Evolutionary conservation across 768 basidiomycete genomes (phyloP), one percentile per base, ranked within the genome.

Genomic region (Inosperma sp.): DNA sequence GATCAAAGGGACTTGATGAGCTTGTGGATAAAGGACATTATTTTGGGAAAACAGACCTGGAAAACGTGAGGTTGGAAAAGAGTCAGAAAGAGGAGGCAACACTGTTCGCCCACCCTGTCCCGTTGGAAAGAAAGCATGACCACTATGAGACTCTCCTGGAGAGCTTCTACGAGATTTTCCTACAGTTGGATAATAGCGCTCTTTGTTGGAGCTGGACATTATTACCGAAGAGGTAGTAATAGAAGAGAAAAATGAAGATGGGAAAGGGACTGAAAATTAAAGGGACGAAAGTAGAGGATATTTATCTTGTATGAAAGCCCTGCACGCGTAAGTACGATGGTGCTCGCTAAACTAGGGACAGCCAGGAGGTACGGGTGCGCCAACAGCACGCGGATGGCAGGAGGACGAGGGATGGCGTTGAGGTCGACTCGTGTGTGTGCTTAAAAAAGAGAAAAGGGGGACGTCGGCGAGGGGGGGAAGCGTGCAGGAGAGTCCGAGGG

Each of bases 71-170:
- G 81, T 82, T 85, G 84, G 84, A 84, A 86, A 84, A 64, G 81
- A 80, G 72, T 83, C 77, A 81, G 81, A 79, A 79, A 88, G 75
- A 82, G 86, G 82, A 83, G 86, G 86, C 70, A 87, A 82, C 76
- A 86, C 79, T 77, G 83, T 81, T 82, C 86, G 83, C 86, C 85
- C 85, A 88, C 86, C 86, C 82, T 87, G 86, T 77, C 83, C 81
- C 72, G 80, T 77, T 73, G 79, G 79, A 75, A 85, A 81, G 77
- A 83, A 84, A 73, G 68, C 74, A 70, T 60, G 59, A 55, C 75
- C 74, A 67, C 68, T 73, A 81, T 67, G 79, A 34, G 49, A 66
- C 69, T 81, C 81, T 70, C 76, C 79, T 60, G 83, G 81, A 66
- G 84, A 79, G 70, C 78, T 79, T 77, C 82, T 81, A 75, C 82